These are phyloP conservation scores for Alternaria incomplexa DNA, from an alignment of 2,329 filamentous ascomycete species.

Conservation along the genomic window DNA sequence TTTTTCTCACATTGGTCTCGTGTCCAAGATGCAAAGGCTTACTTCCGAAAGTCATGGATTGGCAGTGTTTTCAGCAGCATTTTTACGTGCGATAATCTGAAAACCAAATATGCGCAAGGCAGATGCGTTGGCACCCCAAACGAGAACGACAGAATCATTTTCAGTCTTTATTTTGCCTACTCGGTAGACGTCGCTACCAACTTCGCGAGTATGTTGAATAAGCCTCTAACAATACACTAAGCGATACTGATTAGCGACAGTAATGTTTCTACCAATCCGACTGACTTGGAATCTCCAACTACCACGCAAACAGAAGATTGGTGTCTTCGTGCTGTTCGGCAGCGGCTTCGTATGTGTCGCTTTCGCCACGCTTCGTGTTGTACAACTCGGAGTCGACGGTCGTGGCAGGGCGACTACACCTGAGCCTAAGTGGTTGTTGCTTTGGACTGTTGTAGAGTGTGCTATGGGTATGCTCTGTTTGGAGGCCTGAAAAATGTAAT, in stretches of 20 bases:
- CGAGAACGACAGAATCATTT: slow-evolving; percentile 15
- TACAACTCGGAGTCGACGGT: slow-evolving; percentile 38
- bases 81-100: slow-evolving; percentile 45
- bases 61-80: slow-evolving; percentile 43
- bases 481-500: too few relatives aligned
- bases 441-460: slow-evolving; percentile 46
- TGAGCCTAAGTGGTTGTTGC: slow-evolving; percentile 40
- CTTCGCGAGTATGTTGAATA: slow-evolving; percentile 32
- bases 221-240: too few relatives aligned
- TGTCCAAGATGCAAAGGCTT: too few relatives aligned
- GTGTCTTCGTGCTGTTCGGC: slow-evolving; percentile 36
- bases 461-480: slow-evolving; percentile 33
- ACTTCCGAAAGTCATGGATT: slow-evolving; percentile 19
- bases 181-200: slow-evolving; percentile 45
- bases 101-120: slow-evolving; percentile 44
- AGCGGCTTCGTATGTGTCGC: slow-evolving; percentile 21
- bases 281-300: slow-evolving; percentile 48
- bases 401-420: slow-evolving; percentile 26
- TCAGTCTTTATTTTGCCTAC: slow-evolving; percentile 45
- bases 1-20: too few relatives aligned
- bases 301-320: slow-evolving; percentile 38
- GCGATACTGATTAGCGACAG: slow-evolving; percentile 15
- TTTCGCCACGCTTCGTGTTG: slow-evolving; percentile 29
- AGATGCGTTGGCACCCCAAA: slow-evolving; percentile 27
- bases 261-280: slow-evolving; percentile 46